Percentiles rank a stretch among this genome's conserved stretches.
Conservation (phyloP, 768 basidiomycete genomes). For the Phylloporus rhodoxanthus region DNA sequence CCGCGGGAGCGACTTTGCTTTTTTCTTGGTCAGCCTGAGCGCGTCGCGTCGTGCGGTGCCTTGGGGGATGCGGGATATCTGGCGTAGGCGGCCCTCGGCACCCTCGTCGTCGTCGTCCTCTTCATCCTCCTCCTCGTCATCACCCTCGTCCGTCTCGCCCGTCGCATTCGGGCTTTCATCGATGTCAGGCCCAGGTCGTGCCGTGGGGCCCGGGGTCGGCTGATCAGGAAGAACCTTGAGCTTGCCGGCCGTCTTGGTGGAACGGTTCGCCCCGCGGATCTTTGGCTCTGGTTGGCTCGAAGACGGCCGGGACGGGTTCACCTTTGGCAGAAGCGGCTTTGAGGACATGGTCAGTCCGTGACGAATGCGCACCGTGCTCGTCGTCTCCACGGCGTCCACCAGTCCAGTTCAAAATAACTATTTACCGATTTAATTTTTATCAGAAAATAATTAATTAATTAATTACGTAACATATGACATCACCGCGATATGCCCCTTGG, state of each 20-base stretch:
- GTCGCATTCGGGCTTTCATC: constrained; percentile 45
- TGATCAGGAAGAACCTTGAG: constrained; percentile 86
- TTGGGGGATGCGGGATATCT: constrained; percentile 89
- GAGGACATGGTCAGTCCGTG: constrained; percentile 21
- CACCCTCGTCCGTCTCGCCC: constrained; percentile 70
- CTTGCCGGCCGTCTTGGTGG: constrained; percentile 78
- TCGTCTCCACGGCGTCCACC: constrained; percentile 6
- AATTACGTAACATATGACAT: constrained; percentile 7
- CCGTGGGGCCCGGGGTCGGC: constrained; percentile 42
- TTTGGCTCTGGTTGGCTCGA: constrained; percentile 40
- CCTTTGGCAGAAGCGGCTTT: constrained; percentile 29
- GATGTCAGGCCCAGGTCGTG: constrained; percentile 13
- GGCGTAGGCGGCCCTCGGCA: constrained; percentile 53
- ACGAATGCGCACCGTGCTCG: constrained; percentile 8
- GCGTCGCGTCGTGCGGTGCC: constrained; percentile 93
- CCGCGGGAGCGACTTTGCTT: constrained; percentile 83
- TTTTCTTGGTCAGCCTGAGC: constrained; percentile 84
- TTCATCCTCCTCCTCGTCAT: constrained; percentile 54
- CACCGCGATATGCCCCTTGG: neutral
- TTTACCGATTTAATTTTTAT: neutral
- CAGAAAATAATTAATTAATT: constrained; percentile 8
- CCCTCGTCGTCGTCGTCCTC: constrained; percentile 48
- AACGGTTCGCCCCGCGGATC: constrained; percentile 66
- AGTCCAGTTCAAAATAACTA: constrained; percentile 11
- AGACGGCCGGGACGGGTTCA: constrained; percentile 15